Evolutionary conservation across 495 filamentous ascomycete species (phyloP).

Genomic region (Hyaloscypha hepaticicola): DNA sequence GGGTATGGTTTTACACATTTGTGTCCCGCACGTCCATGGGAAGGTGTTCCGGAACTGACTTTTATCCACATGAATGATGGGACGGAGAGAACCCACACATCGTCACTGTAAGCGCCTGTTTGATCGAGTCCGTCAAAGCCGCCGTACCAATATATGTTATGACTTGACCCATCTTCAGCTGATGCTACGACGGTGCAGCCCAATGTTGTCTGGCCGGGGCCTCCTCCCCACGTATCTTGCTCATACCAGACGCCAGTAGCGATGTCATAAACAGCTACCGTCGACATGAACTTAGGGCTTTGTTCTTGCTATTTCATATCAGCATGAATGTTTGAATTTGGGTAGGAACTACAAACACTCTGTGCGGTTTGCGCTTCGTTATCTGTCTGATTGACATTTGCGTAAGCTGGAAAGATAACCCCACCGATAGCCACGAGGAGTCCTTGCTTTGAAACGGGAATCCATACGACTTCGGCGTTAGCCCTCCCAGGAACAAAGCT

Average conservation of each 20-base stretch:
- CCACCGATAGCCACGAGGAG: conserved; percentile 67
- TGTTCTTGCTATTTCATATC: conserved; percentile 29
- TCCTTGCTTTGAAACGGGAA: conserved; percentile 63
- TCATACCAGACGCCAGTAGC: conserved; percentile 55
- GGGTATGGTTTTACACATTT: conserved; percentile 67
- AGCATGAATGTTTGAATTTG: background rate
- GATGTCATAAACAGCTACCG: conserved; percentile 69
- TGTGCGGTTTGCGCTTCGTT: conserved; percentile 38
- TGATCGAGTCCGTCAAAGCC: conserved; percentile 53
- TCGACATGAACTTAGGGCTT: conserved; percentile 61
- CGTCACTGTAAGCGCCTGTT: conserved; percentile 48
- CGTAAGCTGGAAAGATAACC: conserved; percentile 52
- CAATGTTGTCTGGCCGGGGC: conserved; percentile 51
- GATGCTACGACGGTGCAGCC: conserved; percentile 67
- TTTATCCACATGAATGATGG: conserved; percentile 78
- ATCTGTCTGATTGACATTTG: conserved; percentile 17
- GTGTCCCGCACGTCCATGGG: conserved; percentile 59
- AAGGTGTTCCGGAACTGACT: conserved; percentile 45
- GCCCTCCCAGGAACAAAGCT: conserved; percentile 51
- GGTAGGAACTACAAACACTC: conserved; percentile 40
- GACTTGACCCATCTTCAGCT: conserved; percentile 59
- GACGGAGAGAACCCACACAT: conserved; percentile 72
- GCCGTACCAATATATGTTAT: conserved; percentile 77
- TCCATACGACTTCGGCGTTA: conserved; percentile 66
- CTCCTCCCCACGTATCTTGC: conserved; percentile 57